phyloP scores from a whole-genome alignment of 2,329 filamentous ascomycete genomes.

The Pyrenophora tritici-repentis region DNA sequence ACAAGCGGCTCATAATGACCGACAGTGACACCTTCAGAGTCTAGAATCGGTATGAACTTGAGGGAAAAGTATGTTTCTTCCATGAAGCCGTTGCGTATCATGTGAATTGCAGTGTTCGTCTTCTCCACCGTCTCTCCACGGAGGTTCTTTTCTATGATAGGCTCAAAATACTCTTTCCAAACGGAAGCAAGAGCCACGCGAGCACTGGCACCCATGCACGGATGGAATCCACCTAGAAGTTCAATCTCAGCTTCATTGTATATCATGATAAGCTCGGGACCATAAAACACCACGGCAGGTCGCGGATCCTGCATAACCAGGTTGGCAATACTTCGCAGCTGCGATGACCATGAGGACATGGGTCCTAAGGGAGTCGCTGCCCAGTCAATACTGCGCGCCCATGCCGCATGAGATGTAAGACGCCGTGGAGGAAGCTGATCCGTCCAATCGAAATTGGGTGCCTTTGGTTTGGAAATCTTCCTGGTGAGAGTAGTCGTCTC shows the following conservation, averaged over 20 bases:
- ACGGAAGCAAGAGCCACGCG: slow-evolving; percentile 74
- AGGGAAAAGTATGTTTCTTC: slow-evolving; percentile 82
- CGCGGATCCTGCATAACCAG: slow-evolving; percentile 64
- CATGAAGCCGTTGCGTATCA: slow-evolving; percentile 68
- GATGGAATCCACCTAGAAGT: slow-evolving; percentile 45
- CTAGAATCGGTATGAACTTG: slow-evolving; percentile 75
- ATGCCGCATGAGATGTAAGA: slow-evolving; percentile 14
- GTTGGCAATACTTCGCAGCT: slow-evolving; percentile 75
- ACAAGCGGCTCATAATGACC: slow-evolving; percentile 78
- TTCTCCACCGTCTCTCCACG: slow-evolving; percentile 30
- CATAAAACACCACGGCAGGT: slow-evolving; percentile 66
- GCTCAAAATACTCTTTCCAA: slow-evolving; percentile 45
- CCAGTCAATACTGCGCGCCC: slow-evolving; percentile 70
- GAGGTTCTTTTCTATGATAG: slow-evolving; percentile 28
- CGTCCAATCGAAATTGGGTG: slow-evolving; percentile 23
- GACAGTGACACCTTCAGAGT: slow-evolving; percentile 69
- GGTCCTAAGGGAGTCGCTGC: slow-evolving; percentile 71
- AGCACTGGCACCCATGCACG: slow-evolving; percentile 64
- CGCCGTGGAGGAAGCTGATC: slow-evolving; percentile 18
- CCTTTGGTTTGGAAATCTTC: slow-evolving; percentile 6
- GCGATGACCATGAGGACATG: slow-evolving; percentile 70
- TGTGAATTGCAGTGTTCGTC: slow-evolving; percentile 73
- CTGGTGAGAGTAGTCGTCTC: not conserved
- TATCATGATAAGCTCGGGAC: slow-evolving; percentile 43
- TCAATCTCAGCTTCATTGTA: slow-evolving; percentile 48